Conservation (phyloP, 306 rosid species). For the Sicyos edulis region DNA sequence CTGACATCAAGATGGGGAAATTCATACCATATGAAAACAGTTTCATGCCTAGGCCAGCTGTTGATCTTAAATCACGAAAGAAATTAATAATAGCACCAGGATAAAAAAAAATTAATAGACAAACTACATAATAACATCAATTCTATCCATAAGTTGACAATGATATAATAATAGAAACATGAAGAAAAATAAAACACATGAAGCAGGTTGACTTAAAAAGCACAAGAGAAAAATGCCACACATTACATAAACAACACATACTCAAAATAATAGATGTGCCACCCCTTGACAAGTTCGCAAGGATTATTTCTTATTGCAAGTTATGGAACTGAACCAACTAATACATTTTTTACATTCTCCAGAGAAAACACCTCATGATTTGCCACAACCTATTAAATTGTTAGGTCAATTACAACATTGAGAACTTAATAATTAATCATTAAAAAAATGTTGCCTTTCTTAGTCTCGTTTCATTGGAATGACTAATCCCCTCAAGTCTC, state of each 20-base stretch:
- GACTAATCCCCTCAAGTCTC: background rate
- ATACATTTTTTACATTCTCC: background rate
- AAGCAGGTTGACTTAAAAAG: background rate
- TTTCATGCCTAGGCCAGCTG: conserved; percentile 6
- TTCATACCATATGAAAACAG: background rate
- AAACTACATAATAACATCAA: background rate
- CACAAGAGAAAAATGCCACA: background rate
- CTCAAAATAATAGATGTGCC: background rate
- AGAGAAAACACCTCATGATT: background rate
- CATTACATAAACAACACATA: background rate
- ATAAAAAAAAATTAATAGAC: background rate
- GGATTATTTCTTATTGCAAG: background rate
- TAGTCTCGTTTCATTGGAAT: background rate
- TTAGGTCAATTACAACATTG: background rate
- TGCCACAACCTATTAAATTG: background rate
- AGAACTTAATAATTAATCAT: background rate
- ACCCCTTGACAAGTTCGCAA: background rate
- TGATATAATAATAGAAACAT: background rate
- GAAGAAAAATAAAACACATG: background rate
- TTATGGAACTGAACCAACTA: conserved; percentile 10
- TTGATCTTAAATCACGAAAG: background rate
- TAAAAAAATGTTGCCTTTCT: background rate
- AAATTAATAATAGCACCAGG: background rate
- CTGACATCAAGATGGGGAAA: conserved; percentile 9
- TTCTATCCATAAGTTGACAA: background rate